Base-by-base conservation (phyloP, 2,329 filamentous ascomycete species). In the Fusarium goolgardi region DNA sequence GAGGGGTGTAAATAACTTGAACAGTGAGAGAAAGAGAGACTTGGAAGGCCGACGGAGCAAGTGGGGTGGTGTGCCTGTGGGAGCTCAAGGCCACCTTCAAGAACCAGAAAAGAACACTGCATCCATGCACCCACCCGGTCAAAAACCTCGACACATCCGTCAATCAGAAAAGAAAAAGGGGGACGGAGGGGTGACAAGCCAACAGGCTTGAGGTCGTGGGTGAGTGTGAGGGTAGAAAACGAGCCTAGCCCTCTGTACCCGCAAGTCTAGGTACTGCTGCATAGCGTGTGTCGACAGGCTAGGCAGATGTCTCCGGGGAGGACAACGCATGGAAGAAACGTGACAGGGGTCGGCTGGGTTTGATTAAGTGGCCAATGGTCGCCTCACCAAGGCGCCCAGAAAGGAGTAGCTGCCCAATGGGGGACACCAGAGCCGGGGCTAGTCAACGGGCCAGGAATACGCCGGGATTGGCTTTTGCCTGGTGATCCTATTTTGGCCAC, bases 321-420 rank as follows among this genome's bases (percentile, higher is more conserved):
- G 78, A 77, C 82, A 81, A 80, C 78, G 81, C 81, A 84, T 84
- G 81, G 81, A 78, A 81, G 78, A 82, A 82, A 82, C 77, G 80
- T 81, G 82, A 83, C 80, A 82, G 78, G 82, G 82, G 75, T 75
- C 73, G 70, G 75, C 78, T 78, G 80, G 78, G 80, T 81, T 80
- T 81, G 79, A 86, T 85, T 81, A 82, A 81, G 76, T 78, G 79
- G 71, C 84, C 84, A 86, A 86, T 86, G 78, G 79, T 74, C 73
- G 75, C 63, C 57, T 69, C 70, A 72, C 57, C 67, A 71, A 61
- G 70, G 77, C 76, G 76, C 77, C 78, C 79, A 79, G 80, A 77
- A 76, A 78, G 80, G 78, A 78, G 74, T 75, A 78, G 73, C 76
- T 83, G 79, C 82, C 84, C 81, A 85, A 86, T 83, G 72, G 76